Base-by-base conservation (phyloP, 306 rosid genomes). In the Luffa aegyptiaca region DNA sequence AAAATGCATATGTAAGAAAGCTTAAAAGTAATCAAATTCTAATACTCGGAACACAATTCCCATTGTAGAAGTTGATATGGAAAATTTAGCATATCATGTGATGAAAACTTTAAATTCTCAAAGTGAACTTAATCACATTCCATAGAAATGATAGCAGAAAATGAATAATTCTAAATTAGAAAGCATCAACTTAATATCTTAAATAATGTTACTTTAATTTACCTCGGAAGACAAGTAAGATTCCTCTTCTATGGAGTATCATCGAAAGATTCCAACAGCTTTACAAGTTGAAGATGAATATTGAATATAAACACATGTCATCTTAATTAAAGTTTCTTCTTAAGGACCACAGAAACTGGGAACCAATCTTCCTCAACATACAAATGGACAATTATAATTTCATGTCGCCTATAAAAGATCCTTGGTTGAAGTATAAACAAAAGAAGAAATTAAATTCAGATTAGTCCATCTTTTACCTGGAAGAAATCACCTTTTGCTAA, bases 401-500 rank as follows among this genome's bases (percentile, higher is more conserved):
- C 51, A 77, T 57, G 33, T 26, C 8, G 39, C 26, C 52, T 35
- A 8, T 53, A 55, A 55, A 53, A 53, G 31, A 75, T 52, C 17
- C 45, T 74, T 8, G 3, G 8, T 72, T 45, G 11, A 75, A 75
- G 20, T 33, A 45, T 11, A 75, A 17, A 37, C 42, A 53, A 36
- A 75, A 69, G 58, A 70, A 70, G 56, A 72, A 76, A 5, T n/a
- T 55, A 74, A 63, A 65, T 59, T 46, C 62, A 13, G 65, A 80
- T 63, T 46, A 76, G 71, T 76, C 81, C 86, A 75, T 69, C 59
- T 58, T 74, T 86, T 88, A 96, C 98, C 98, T 90, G 98, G 88
- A 93, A 96, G 84, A 96, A 93, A 83, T 91, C 99, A 80, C 99
- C 99, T 93, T 96, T 96, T 70, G 97, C 99, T 81, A 93, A 82